Percentiles rank a stretch among this genome's conserved stretches.
These are phyloP conservation scores for Cladorrhinum samala DNA, from an alignment of 495 filamentous ascomycete genomes.

Conservation along the genomic window DNA sequence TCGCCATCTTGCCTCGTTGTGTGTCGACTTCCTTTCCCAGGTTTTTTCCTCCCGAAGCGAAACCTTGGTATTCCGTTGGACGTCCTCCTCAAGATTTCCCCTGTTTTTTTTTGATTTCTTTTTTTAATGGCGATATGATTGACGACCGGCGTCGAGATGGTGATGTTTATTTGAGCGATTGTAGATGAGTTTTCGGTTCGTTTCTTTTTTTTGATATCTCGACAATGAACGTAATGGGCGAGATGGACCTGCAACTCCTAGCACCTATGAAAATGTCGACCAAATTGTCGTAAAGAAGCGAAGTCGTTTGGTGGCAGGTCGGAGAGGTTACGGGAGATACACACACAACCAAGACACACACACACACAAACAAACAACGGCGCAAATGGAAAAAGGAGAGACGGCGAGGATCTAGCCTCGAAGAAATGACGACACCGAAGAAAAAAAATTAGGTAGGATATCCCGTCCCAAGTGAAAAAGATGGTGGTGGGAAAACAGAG, in stretches of 20 bases:
- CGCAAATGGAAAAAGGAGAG: constrained; percentile 4
- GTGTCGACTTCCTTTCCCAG: neutral
- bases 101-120: neutral
- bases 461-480: constrained; percentile 4
- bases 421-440: neutral
- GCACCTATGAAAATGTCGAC: constrained; percentile 14
- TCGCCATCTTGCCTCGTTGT: constrained; percentile 38
- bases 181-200: neutral
- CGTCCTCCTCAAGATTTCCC: constrained; percentile 3
- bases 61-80: constrained; percentile 6
- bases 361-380: constrained; percentile 6
- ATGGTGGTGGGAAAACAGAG: neutral
- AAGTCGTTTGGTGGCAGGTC: constrained; percentile 7
- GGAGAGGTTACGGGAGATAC: constrained; percentile 35
- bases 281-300: constrained; percentile 27
- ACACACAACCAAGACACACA: constrained; percentile 12
- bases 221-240: constrained; percentile 15
- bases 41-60: no score
- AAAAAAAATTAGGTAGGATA: constrained; percentile 10
- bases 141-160: constrained; percentile 46
- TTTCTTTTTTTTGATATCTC: constrained; percentile 2
- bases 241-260: constrained; percentile 32
- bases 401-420: constrained; percentile 10
- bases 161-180: neutral
- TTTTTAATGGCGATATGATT: constrained; percentile 14